phyloP scores from a whole-genome alignment of 805 yeast genomes.

The Scheffersomyces ergatensis region DNA sequence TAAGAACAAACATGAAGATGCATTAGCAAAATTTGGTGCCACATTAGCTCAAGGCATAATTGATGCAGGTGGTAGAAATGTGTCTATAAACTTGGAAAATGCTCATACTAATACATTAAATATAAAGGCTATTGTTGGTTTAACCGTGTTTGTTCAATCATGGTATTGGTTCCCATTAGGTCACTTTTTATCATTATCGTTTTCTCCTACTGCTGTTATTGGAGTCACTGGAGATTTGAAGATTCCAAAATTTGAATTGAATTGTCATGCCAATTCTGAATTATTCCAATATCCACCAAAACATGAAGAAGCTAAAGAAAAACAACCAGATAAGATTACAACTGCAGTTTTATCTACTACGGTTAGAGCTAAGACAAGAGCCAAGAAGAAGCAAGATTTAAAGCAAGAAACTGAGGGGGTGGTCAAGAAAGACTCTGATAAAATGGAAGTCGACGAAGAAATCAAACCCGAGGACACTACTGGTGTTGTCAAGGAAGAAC shows the following conservation, averaged over 20 bases:
- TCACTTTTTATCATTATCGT: conserved; percentile 87
- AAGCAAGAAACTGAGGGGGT: conserved; percentile 35
- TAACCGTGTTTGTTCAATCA: conserved; percentile 84
- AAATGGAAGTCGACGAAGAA: conserved; percentile 40
- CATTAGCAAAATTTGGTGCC: conserved; percentile 96
- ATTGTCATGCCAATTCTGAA: conserved; percentile 78
- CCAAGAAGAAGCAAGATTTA: conserved; percentile 58
- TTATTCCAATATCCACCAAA: conserved; percentile 88
- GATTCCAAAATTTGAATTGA: conserved; percentile 78
- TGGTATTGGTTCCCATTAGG: conserved; percentile 99
- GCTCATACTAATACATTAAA: conserved; percentile 86
- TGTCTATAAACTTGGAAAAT: conserved; percentile 89
- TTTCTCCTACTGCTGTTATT: conserved; percentile 86
- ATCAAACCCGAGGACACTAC: conserved; percentile 14
- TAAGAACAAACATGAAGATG: conserved; percentile 89
- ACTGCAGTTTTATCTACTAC: conserved; percentile 96
- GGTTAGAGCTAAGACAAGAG: conserved; percentile 89
- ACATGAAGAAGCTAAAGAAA: conserved; percentile 71
- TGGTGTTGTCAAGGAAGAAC: conserved; percentile 8
- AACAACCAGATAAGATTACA: conserved; percentile 83
- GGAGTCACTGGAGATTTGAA: conserved; percentile 80
- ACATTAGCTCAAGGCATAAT: conserved; percentile 95
- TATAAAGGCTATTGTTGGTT: conserved; percentile 87
- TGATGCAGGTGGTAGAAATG: conserved; percentile 98
- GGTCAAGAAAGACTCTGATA: conserved; percentile 45